Conservation (phyloP, 2,329 filamentous ascomycete genomes). For the Colletotrichum lupini region DNA sequence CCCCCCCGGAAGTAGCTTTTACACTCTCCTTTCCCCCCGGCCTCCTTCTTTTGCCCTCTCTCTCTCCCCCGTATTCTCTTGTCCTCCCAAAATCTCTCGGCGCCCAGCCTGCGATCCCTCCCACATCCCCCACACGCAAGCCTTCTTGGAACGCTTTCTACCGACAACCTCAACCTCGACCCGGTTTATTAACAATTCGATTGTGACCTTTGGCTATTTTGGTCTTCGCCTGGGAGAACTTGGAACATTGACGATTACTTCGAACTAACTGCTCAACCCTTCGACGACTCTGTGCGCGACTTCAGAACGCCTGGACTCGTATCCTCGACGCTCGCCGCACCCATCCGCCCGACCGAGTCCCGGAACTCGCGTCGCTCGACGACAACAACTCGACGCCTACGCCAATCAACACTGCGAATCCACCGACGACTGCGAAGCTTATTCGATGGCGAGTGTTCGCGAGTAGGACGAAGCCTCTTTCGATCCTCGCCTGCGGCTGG, state of each 20-base stretch:
- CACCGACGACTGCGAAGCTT: slow-evolving; percentile 24
- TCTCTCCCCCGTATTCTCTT: slow-evolving; percentile 8
- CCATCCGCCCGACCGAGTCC: slow-evolving; percentile 32
- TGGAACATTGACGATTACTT: slow-evolving; percentile 14
- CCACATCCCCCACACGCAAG: slow-evolving; percentile 35
- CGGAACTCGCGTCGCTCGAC: slow-evolving; percentile 25
- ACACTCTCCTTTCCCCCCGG: neutral
- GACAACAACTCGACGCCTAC: slow-evolving; percentile 11
- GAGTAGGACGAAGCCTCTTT: slow-evolving; percentile 37
- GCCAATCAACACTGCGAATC: slow-evolving; percentile 18
- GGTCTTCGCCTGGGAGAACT: neutral
- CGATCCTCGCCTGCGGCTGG: slow-evolving; percentile 40
- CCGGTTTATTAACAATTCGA: slow-evolving; percentile 26
- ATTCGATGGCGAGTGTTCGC: slow-evolving; percentile 48
- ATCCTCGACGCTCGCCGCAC: slow-evolving; percentile 29
- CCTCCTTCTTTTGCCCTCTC: neutral
- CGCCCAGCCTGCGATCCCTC: slow-evolving; percentile 40
- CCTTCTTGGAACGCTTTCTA: slow-evolving; percentile 34
- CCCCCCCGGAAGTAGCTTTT: slow-evolving; percentile 32
- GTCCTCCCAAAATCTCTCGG: slow-evolving; percentile 36
- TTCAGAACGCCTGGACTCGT: slow-evolving; percentile 23
- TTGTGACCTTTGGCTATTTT: slow-evolving; percentile 1
- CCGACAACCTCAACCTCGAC: slow-evolving; percentile 19
- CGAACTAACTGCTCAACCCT: slow-evolving; percentile 4
- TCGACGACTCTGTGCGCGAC: slow-evolving; percentile 1